These are phyloP conservation scores for Paracoccidioides lutzii DNA, from an alignment of 2,329 filamentous ascomycete species.

Conservation along the genomic window DNA sequence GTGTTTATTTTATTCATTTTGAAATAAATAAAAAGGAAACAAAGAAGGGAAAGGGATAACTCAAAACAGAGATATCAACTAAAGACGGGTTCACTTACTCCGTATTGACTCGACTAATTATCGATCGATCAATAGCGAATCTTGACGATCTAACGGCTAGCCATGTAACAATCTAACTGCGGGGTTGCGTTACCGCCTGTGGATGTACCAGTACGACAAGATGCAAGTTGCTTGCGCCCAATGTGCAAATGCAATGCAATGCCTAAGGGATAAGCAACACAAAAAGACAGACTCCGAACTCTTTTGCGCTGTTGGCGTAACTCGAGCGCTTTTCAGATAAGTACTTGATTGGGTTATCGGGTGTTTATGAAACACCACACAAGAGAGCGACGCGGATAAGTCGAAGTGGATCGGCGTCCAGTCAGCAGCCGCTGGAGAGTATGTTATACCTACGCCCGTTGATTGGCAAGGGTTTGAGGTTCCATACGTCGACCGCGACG, in stretches of 20 bases:
- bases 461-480: neutral
- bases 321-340: neutral
- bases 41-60: neutral
- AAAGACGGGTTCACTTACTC: no score
- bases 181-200: no score
- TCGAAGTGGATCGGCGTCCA: neutral
- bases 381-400: neutral
- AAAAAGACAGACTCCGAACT: neutral
- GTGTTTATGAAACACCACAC: neutral
- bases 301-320: neutral
- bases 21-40: neutral
- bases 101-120: no score
- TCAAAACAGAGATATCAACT: no score
- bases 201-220: no score
- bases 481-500: no score
- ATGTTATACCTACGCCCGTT: neutral
- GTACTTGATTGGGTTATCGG: neutral
- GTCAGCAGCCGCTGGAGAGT: neutral
- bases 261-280: no score
- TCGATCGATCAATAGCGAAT: no score
- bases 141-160: no score
- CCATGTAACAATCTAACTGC: no score
- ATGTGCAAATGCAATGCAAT: no score
- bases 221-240: no score
- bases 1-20: neutral